These are phyloP conservation scores for Pharus latifolius DNA, from an alignment of 176 grass and related monocot species.

Conservation along the genomic window DNA sequence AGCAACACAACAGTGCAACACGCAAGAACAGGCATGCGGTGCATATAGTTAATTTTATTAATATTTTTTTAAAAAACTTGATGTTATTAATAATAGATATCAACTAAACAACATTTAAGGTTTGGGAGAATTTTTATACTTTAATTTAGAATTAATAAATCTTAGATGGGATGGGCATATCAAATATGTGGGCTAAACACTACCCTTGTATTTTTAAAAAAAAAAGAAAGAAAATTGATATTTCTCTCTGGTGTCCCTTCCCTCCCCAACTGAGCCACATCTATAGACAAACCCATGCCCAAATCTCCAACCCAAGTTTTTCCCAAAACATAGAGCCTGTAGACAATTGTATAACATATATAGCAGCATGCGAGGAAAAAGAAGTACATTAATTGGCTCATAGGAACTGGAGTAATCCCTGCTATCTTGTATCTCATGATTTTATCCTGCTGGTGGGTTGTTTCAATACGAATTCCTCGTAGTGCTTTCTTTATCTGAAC, in stretches of 20 bases:
- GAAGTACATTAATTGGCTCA: slow-evolving; percentile 55
- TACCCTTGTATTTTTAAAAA: not conserved
- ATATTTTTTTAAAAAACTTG: no score
- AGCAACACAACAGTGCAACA: not conserved
- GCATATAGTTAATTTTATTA: not conserved
- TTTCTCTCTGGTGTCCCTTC: not conserved
- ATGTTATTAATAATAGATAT: no score
- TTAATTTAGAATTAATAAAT: not conserved
- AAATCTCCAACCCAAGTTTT: not conserved
- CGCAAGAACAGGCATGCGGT: not conserved
- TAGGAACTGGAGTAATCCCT: slow-evolving; percentile 41
- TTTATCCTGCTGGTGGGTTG: slow-evolving; percentile 43
- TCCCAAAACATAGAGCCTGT: not conserved
- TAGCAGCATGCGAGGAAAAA: not conserved
- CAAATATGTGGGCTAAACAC: not conserved
- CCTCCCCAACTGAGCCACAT: not conserved
- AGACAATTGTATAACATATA: not conserved
- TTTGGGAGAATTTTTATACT: not conserved
- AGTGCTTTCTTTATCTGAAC: slow-evolving; percentile 69
- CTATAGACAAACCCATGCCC: not conserved
- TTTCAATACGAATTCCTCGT: slow-evolving; percentile 56
- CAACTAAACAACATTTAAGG: not conserved
- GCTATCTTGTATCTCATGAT: slow-evolving; percentile 72
- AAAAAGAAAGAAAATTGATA: no score
- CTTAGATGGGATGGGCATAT: not conserved